These are phyloP conservation scores for Trichomonascaceae sp. DNA, from an alignment of 1,139 yeast species.

Conservation along the genomic window DNA sequence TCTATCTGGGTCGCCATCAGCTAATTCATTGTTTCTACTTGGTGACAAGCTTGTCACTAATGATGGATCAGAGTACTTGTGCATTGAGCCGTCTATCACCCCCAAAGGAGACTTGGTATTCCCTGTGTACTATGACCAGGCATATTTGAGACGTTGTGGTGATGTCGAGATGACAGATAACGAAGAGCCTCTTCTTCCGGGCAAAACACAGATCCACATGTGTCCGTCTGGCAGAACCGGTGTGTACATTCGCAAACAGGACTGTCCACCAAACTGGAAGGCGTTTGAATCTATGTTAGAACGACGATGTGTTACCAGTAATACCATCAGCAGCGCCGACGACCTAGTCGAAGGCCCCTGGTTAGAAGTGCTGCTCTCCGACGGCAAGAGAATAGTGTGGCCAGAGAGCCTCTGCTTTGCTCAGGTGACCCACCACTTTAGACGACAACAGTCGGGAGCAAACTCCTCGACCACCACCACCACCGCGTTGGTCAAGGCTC, in stretches of 20 bases:
- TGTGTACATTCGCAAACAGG: not conserved
- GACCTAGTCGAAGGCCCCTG: no score
- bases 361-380: no score
- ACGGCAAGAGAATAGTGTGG: constrained; percentile 7
- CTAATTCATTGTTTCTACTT: constrained; percentile 36
- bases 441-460: no score
- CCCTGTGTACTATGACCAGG: constrained; percentile 13
- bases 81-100: constrained; percentile 20
- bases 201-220: not conserved
- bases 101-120: constrained; percentile 26
- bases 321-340: constrained; percentile 6
- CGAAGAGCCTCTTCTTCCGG: not conserved
- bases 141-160: constrained; percentile 5
- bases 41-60: constrained; percentile 13
- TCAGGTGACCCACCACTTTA: no score
- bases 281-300: not conserved
- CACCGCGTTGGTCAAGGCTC: no score
- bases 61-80: constrained; percentile 11
- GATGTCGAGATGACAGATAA: not conserved
- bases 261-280: not conserved
- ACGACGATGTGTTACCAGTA: not conserved
- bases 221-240: not conserved
- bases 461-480: no score
- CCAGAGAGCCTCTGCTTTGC: constrained; percentile 12
- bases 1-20: no score